phyloP scores from a whole-genome alignment of 768 basidiomycete species.

The Auricularia auricula-judae region DNA sequence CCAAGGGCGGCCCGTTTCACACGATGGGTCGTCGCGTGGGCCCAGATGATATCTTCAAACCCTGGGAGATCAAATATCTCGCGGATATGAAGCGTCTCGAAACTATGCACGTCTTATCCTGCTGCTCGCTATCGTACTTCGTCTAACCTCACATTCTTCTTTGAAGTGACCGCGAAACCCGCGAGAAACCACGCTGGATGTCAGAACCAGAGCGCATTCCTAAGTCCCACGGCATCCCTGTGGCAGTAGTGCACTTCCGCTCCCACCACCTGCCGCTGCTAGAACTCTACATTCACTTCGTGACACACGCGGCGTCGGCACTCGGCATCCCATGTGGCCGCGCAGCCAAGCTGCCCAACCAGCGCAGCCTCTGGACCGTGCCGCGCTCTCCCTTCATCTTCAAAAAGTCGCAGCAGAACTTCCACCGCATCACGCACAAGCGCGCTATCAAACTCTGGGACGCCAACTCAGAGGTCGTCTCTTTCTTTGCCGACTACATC shows the following conservation, averaged over 20 bases:
- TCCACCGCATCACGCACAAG: slow-evolving; percentile 74
- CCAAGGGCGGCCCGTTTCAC: neutral
- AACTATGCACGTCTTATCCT: neutral
- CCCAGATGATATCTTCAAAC: neutral
- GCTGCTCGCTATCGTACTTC: no score
- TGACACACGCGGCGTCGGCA: slow-evolving; percentile 71
- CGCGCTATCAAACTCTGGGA: slow-evolving; percentile 88
- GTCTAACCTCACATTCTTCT: neutral
- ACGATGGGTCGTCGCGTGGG: neutral
- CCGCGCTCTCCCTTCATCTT: slow-evolving; percentile 76
- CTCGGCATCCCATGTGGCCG: slow-evolving; percentile 70
- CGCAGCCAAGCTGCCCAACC: slow-evolving; percentile 55
- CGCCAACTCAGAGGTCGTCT: slow-evolving; percentile 62
- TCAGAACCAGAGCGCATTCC: neutral
- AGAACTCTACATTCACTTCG: slow-evolving; percentile 75
- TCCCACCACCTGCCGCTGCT: slow-evolving; percentile 59
- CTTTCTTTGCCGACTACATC: slow-evolving; percentile 43
- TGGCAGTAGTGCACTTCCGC: slow-evolving; percentile 74
- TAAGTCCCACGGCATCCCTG: slow-evolving; percentile 38
- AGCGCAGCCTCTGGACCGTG: slow-evolving; percentile 79
- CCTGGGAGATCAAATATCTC: neutral
- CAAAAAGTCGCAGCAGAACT: slow-evolving; percentile 95
- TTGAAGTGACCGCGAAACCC: neutral
- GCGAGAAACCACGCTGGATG: neutral
- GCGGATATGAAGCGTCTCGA: neutral